Conservation (phyloP, 2,329 filamentous ascomycete genomes). For the Simplicillium sp. region DNA sequence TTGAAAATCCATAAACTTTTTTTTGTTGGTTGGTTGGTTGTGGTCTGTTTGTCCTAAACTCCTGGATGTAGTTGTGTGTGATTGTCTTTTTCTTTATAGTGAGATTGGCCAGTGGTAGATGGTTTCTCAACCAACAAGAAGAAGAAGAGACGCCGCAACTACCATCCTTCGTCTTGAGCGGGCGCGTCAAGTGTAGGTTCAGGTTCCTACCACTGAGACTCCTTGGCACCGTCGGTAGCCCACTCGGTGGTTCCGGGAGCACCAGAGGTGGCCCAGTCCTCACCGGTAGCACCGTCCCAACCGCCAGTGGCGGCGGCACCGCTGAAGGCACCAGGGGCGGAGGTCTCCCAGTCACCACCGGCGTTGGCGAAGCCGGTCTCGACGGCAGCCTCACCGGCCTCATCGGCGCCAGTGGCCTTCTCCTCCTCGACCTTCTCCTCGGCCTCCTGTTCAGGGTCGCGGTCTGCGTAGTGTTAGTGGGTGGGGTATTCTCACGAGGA, state of each 20-base stretch:
- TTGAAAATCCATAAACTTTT: slow-evolving; percentile 12
- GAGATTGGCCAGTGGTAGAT: too few relatives aligned
- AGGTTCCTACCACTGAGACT: slow-evolving; percentile 40
- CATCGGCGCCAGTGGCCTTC: slow-evolving; percentile 79
- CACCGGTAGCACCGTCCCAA: slow-evolving; percentile 47
- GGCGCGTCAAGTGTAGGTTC: too few relatives aligned
- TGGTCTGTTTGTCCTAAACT: slow-evolving; percentile 1
- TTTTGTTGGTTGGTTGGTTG: slow-evolving; percentile 5
- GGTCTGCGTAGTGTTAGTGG: slow-evolving; percentile 45
- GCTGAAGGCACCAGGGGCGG: slow-evolving; percentile 47
- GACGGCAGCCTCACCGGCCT: slow-evolving; percentile 70
- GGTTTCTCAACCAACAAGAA: too few relatives aligned
- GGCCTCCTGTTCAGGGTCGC: slow-evolving; percentile 98
- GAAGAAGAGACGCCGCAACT: too few relatives aligned
- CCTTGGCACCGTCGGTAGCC: slow-evolving; percentile 53
- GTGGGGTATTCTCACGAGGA: too few relatives aligned
- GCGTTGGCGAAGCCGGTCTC: slow-evolving; percentile 60
- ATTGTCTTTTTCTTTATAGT: too few relatives aligned
- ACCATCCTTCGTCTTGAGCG: too few relatives aligned
- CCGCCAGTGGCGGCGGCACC: slow-evolving; percentile 46
- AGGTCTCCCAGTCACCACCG: slow-evolving; percentile 74
- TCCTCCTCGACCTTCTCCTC: slow-evolving; percentile 95
- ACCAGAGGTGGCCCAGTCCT: slow-evolving; percentile 57
- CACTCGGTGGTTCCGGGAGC: slow-evolving; percentile 61
- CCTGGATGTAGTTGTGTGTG: too few relatives aligned